Percentiles rank a stretch among this genome's conserved stretches.
Evolutionary conservation across 805 yeast genomes (phyloP).

Genomic region (Nakazawaea siamensis): DNA sequence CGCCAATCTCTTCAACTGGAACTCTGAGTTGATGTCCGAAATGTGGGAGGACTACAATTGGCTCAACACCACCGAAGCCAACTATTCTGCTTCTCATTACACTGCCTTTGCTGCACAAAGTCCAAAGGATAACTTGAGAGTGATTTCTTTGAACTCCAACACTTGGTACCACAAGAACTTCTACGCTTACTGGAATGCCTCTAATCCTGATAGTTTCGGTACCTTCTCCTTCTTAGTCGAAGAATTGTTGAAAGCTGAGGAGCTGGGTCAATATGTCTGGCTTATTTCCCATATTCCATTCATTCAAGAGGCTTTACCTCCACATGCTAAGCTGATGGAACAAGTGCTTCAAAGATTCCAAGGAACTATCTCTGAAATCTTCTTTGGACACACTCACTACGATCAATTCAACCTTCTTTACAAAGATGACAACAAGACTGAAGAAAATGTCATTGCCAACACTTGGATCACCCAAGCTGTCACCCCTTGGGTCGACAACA

Average conservation of each 20-base stretch:
- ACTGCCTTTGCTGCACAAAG: conserved; percentile 55
- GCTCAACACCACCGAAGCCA: conserved; percentile 27
- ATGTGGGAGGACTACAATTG: conserved; percentile 40
- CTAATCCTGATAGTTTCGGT: conserved; percentile 55
- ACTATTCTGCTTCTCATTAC: conserved; percentile 38
- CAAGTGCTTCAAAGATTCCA: conserved; percentile 60
- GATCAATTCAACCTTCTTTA: conserved; percentile 61
- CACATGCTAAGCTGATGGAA: conserved; percentile 46
- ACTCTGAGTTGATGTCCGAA: conserved; percentile 38
- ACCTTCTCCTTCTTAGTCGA: conserved; percentile 51
- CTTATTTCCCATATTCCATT: conserved; percentile 62
- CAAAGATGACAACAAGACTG: conserved; percentile 34
- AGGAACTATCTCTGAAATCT: conserved; percentile 56
- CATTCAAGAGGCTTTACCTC: conserved; percentile 52
- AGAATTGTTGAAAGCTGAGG: conserved; percentile 53
- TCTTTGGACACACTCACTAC: conserved; percentile 65
- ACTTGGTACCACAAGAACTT: conserved; percentile 58
- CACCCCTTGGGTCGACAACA: conserved; percentile 50
- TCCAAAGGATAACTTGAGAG: conserved; percentile 45
- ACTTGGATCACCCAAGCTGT: conserved; percentile 64
- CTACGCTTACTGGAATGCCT: conserved; percentile 43
- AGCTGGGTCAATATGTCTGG: conserved; percentile 57
- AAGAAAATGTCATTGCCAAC: conserved; percentile 40
- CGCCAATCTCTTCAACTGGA: conserved; percentile 32
- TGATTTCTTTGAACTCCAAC: conserved; percentile 59